Evolutionary conservation across 768 basidiomycete genomes (phyloP).

Genomic region (Calvatia gigantea): DNA sequence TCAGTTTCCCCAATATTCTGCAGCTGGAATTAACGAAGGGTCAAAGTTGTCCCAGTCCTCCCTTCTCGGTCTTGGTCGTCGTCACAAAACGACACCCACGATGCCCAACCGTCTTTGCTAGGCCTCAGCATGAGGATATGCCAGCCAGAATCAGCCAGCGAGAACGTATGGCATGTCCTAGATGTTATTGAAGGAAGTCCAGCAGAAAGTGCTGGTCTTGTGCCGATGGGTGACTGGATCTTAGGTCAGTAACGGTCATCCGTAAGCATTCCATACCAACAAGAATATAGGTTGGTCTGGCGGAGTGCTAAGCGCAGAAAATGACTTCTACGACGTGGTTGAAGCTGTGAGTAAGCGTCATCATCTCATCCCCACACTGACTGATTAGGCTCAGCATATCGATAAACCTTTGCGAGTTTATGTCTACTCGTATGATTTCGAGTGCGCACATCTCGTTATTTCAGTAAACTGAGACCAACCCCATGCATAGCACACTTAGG

Average conservation of each 20-base stretch:
- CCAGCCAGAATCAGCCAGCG: conserved; percentile 80
- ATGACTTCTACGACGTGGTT: conserved; percentile 95
- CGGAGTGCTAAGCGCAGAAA: conserved; percentile 85
- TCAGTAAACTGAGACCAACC: conserved; percentile 9
- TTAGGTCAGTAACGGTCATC: conserved; percentile 25
- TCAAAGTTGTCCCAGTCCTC: conserved; percentile 68
- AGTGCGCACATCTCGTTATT: conserved; percentile 49
- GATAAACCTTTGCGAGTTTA: conserved; percentile 93
- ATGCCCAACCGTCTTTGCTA: conserved; percentile 80
- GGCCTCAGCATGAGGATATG: conserved; percentile 94
- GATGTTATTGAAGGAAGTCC: conserved; percentile 96
- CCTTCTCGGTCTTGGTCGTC: conserved; percentile 86
- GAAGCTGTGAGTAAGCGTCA: conserved; percentile 64
- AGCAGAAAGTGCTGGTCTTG: conserved; percentile 93
- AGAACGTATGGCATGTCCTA: conserved; percentile 97
- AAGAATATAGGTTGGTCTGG: conserved; percentile 92
- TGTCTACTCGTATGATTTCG: conserved; percentile 96
- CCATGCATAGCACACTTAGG: conserved; percentile 65
- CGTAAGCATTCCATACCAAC: conserved; percentile 28
- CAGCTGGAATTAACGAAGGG: conserved; percentile 2
- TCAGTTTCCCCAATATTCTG: background rate
- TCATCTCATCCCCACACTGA: background rate
- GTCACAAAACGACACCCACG: conserved; percentile 27
- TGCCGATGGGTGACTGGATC: conserved; percentile 75
- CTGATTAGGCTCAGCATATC: conserved; percentile 59